A percentile compares a stretch with the other conserved stretches of the same genome.
Conservation (phyloP, 495 filamentous ascomycete genomes). For the Penicillium lividum region DNA sequence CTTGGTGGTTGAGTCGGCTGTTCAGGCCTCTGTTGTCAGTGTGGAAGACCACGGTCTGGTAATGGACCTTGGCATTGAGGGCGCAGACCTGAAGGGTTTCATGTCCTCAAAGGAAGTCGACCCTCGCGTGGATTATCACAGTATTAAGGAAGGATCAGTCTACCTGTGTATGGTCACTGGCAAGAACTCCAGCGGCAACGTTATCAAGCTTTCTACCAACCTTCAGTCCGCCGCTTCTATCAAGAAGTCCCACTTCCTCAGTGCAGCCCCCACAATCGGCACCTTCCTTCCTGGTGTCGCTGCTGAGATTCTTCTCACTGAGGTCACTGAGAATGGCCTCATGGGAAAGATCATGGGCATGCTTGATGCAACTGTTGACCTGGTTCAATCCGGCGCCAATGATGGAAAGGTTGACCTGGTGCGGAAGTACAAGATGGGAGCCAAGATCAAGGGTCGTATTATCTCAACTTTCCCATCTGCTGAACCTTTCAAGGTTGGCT, state of each 20-base stretch:
- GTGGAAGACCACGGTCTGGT: slow-evolving; percentile 94
- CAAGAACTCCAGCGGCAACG: slow-evolving; percentile 72
- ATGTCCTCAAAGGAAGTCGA: slow-evolving; percentile 85
- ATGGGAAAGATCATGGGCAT: slow-evolving; percentile 90
- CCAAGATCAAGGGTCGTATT: slow-evolving; percentile 82
- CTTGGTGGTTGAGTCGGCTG: slow-evolving; percentile 66
- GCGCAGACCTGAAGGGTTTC: slow-evolving; percentile 71
- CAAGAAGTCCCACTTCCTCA: slow-evolving; percentile 68
- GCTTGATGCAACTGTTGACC: slow-evolving; percentile 83
- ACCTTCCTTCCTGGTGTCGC: slow-evolving; percentile 88
- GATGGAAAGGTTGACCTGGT: slow-evolving; percentile 64
- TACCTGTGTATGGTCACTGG: slow-evolving; percentile 80
- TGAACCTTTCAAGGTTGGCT: slow-evolving; percentile 77
- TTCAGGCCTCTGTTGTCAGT: slow-evolving; percentile 86
- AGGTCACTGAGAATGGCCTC: slow-evolving; percentile 60
- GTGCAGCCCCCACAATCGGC: slow-evolving; percentile 79
- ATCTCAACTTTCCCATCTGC: slow-evolving; percentile 79
- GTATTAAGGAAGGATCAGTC: slow-evolving; percentile 76
- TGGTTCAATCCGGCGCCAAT: slow-evolving; percentile 78
- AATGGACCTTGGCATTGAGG: slow-evolving; percentile 83
- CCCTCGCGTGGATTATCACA: slow-evolving; percentile 53
- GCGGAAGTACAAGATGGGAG: slow-evolving; percentile 75
- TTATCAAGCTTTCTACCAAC: slow-evolving; percentile 83
- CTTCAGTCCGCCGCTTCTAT: slow-evolving; percentile 63
- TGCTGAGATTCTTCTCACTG: slow-evolving; percentile 80